Base-by-base conservation (phyloP, 768 basidiomycete species). In the Tulasnella calospora region DNA sequence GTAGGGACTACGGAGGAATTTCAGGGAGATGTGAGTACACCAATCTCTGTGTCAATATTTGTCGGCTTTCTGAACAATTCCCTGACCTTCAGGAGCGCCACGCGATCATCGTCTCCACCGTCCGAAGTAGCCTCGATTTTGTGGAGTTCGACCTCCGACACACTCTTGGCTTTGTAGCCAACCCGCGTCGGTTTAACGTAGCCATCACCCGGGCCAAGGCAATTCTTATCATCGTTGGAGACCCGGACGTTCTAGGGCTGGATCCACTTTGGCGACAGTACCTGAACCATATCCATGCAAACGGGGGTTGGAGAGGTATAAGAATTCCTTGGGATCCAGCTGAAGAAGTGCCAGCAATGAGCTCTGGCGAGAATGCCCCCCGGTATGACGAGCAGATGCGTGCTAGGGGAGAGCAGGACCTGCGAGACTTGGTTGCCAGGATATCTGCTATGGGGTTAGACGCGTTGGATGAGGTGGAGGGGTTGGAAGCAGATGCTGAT, bases 181-280 rank as follows among this genome's bases (percentile, higher is more conserved):
- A 76, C 33, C 75, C 75, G 23, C 75, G 75, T 13, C 75, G 75
- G 8, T 55, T 76, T 23, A 76, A 76, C 21, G 91, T 92, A 47
- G 90, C 90, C 10, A 83, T 92, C 15, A 92, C 91, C 0, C 89
- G 91, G 23, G 90, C 90, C 0, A 87, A 91, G 81, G 88, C 90
- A 0, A 84, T 92, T 5, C 86, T 92, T 23, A 88, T 91, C 80
- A 84, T 92, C 70, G 83, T 92, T 72, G 91, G 91, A 5, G 88
- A 92, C 81, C 89, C 91, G 0, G 82, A 83, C 4, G 87, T 90
- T 2, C 86, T 92, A 4, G 87, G 86, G 1, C 85, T 90, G 40
- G 90, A 91, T 81, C 88, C 87, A 0, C 83, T 90, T 0, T 92
- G 91, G 91, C 85, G 89, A 12, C 81, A 82, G 0, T 91, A 92